Evolutionary conservation across 176 grass and related monocot species (phyloP), one percentile per base, ranked within the genome.

Genomic region (Oryza brachyantha): DNA sequence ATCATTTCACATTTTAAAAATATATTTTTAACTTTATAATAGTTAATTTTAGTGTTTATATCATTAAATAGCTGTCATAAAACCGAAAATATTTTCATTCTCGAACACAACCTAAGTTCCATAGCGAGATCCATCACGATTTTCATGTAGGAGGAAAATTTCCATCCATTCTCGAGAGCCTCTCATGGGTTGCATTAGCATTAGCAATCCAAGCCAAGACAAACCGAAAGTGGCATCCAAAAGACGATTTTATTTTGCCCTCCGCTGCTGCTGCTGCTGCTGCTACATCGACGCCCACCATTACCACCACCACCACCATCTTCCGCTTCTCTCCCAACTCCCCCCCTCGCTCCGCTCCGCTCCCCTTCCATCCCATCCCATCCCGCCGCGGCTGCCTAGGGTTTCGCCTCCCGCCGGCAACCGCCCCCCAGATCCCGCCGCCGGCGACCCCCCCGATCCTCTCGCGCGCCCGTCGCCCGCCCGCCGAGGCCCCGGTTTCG

Each of bases 181-280:
- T 13, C 55, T 8, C 39, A 24, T 71, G n/a, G 54, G 29, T n/a
- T 41, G 27, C 50, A 68, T 84, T 61, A 73, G 61, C 34, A 5
- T 38, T 32, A 32, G 31, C n/a, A n/a, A 32, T 32, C n/a, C n/a
- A n/a, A 32, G 31, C 31, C 31, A 32, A 54, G 14, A 7, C 63
- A 29, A 80, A 54, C 34, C 64, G 35, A 81, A 71, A 81, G 77
- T 81, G 82, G 5, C 86, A 46, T 61, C 70, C 70, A 58, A 84
- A 88, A 88, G 70, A 48, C 32, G 78, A 90, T 63, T 90, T 82
- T 84, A 35, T 82, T 90, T 84, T 79, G 79, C 77, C 64, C 80
- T 83, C 81, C 62, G 84, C 79, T 86, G n/a, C n/a, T n/a, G n/a
- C n/a, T n/a, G 76, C 72, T 87, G n/a, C n/a, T n/a, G n/a, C n/a